Evolutionary conservation across 306 rosid genomes (phyloP), one percentile per base, ranked within the genome.

Genomic region (Rosa rugosa): DNA sequence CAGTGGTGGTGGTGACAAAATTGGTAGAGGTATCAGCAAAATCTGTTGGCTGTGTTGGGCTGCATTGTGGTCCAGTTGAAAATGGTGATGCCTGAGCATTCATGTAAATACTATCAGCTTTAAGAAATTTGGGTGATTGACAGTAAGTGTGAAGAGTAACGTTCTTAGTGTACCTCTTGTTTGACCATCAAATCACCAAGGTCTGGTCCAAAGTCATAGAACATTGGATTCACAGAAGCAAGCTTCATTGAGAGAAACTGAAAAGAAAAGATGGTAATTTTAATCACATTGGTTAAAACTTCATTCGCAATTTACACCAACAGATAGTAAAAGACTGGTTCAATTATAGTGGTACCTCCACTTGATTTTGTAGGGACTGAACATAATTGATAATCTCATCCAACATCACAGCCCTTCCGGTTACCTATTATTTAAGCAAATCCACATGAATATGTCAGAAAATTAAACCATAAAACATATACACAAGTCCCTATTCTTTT

Each of bases 301-400:
- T 60, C 12, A 27, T 14, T 5, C 12, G 31, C 12, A 60, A 75
- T 27, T 44, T 13, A 62, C 79, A 60, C 2, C 31, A 59, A 23
- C 36, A 42, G 36, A 44, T 20, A 44, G n/a, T 34, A 38, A 54
- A 17, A 31, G 12, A 16, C 4, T 64, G 14, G 2, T 1, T 18
- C 11, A 25, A 51, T 16, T 65, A 40, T 23, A 45, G 47, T 20
- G 45, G 71, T 89, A 95, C 99, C 99, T 95, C 99, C 11, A 95
- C 98, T 95, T 91, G 99, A 86, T 89, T 89, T 72, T 95, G 98
- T 79, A 95, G 87, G 88, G 99, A 93, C 91, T 93, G 97, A 81
- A 95, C 98, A 93, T 95, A 95, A 85, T 95, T 95, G 92, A 95
- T 95, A 80, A 95, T 93, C 82, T 95, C 97, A 59, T 95, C 99